A percentile compares a stretch with the other conserved stretches of the same genome.
Evolutionary conservation across 2,329 filamentous ascomycete genomes (phyloP).

Genomic region (Periconia macrospinosa): DNA sequence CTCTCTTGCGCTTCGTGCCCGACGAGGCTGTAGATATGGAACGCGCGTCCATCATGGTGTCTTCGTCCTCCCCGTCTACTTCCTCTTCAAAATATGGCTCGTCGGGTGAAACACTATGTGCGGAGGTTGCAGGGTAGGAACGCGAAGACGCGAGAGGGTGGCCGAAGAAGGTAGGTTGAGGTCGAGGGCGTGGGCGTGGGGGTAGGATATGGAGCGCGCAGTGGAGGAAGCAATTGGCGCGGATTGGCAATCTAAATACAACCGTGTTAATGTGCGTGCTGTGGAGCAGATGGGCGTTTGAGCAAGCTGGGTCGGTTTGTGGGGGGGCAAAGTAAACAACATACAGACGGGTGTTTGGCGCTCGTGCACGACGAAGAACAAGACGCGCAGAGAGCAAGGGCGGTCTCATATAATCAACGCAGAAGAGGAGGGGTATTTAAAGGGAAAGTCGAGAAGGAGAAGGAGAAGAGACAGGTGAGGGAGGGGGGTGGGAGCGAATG

Average conservation of each 20-base stretch:
- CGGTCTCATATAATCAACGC: background rate
- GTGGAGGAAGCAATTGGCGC: slow-evolving; percentile 5
- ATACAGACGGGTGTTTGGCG: background rate
- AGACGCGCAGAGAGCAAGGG: background rate
- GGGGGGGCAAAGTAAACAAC: slow-evolving; percentile 9
- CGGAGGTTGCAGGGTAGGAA: background rate
- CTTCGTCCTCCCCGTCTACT: slow-evolving; percentile 2
- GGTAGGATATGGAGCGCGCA: slow-evolving; percentile 1
- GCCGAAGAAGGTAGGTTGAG: too few relatives aligned
- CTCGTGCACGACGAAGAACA: slow-evolving; percentile 2
- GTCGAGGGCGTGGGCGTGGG: background rate
- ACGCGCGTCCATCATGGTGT: slow-evolving; percentile 20
- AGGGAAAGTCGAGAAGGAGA: background rate
- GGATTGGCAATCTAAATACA: slow-evolving; percentile 3
- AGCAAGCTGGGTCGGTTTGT: slow-evolving; percentile 7
- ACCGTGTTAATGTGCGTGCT: slow-evolving; percentile 4
- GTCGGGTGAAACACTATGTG: background rate
- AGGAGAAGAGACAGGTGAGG: background rate
- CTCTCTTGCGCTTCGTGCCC: slow-evolving; percentile 58
- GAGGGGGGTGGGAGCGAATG: background rate
- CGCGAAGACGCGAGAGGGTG: background rate
- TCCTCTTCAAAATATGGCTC: background rate
- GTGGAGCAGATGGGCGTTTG: background rate
- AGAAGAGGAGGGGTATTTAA: background rate
- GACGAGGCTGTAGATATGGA: slow-evolving; percentile 34